A percentile compares a stretch with the other conserved stretches of the same genome.
Evolutionary conservation across 768 basidiomycete species (phyloP).

Genomic region (Boletus rufocinnamomeus): DNA sequence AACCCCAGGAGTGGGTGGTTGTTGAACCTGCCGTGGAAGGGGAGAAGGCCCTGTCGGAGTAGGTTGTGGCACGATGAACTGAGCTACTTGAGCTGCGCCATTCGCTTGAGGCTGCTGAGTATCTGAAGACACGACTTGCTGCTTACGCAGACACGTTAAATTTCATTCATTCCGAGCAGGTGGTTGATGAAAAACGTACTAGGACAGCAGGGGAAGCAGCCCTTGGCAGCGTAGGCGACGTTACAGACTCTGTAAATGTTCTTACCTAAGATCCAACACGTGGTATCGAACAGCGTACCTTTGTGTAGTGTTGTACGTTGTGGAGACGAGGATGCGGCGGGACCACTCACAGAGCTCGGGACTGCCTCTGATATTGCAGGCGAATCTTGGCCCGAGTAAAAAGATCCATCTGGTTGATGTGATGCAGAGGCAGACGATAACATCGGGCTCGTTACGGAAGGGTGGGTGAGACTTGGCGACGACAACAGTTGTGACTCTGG

Average conservation of each 20-base stretch:
- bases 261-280: slow-evolving; percentile 26
- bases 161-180: slow-evolving; percentile 17
- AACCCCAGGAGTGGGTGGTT: slow-evolving; percentile 34
- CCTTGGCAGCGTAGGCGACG: slow-evolving; percentile 46
- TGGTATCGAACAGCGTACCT: slow-evolving; percentile 41
- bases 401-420: slow-evolving; percentile 66
- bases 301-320: slow-evolving; percentile 49
- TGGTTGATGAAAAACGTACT: slow-evolving; percentile 37
- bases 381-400: slow-evolving; percentile 71
- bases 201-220: slow-evolving; percentile 44
- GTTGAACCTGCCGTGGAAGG: slow-evolving; percentile 51
- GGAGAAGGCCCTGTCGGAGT: slow-evolving; percentile 46
- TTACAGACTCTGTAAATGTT: slow-evolving; percentile 41
- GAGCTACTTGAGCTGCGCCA: slow-evolving; percentile 32
- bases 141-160: slow-evolving; percentile 24
- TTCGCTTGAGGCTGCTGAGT: slow-evolving; percentile 41
- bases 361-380: slow-evolving; percentile 72
- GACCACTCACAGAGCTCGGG: slow-evolving; percentile 44
- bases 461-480: slow-evolving; percentile 85
- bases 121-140: slow-evolving; percentile 43
- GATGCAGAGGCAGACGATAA: slow-evolving; percentile 68
- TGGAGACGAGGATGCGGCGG: slow-evolving; percentile 62
- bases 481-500: slow-evolving; percentile 48
- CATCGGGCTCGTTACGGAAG: slow-evolving; percentile 79
- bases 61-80: slow-evolving; percentile 33